Evolutionary conservation across 2,329 filamentous ascomycete species (phyloP).

Genomic region (Phaeosphaeria sp.): DNA sequence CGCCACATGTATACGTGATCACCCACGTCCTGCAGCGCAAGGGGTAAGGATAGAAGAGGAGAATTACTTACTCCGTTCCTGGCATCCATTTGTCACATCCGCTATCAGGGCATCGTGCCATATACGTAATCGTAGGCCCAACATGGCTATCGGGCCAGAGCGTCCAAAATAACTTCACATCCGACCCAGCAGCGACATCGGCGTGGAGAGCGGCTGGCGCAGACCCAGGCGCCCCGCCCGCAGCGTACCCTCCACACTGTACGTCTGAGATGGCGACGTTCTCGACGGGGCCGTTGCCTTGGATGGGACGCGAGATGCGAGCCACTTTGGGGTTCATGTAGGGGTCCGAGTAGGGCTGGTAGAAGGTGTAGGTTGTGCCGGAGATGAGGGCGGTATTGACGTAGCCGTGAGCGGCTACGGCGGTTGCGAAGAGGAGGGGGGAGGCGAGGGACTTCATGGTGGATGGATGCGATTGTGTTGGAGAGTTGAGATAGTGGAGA

Average conservation of each 20-base stretch:
- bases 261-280: conserved; percentile 62
- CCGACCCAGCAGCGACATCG: conserved; percentile 60
- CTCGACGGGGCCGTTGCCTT: conserved; percentile 65
- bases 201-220: conserved; percentile 63
- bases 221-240: conserved; percentile 58
- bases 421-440: conserved; percentile 34
- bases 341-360: conserved; percentile 45
- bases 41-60: conserved; percentile 13
- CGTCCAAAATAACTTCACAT: conserved; percentile 64
- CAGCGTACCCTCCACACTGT: conserved; percentile 63
- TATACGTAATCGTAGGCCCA: conserved; percentile 65
- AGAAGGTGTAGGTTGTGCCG: conserved; percentile 41
- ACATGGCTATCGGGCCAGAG: conserved; percentile 58
- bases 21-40: no score
- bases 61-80: conserved; percentile 49
- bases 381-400: conserved; percentile 45
- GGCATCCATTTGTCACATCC: conserved; percentile 60
- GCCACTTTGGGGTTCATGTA: conserved; percentile 49
- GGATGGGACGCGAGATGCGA: conserved; percentile 64
- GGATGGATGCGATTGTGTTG: background rate
- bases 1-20: no score
- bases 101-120: conserved; percentile 63
- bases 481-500: conserved; percentile 6
- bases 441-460: conserved; percentile 44
- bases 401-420: conserved; percentile 45